phyloP scores from a whole-genome alignment of 495 filamentous ascomycete species.

The Penicillium herquei region DNA sequence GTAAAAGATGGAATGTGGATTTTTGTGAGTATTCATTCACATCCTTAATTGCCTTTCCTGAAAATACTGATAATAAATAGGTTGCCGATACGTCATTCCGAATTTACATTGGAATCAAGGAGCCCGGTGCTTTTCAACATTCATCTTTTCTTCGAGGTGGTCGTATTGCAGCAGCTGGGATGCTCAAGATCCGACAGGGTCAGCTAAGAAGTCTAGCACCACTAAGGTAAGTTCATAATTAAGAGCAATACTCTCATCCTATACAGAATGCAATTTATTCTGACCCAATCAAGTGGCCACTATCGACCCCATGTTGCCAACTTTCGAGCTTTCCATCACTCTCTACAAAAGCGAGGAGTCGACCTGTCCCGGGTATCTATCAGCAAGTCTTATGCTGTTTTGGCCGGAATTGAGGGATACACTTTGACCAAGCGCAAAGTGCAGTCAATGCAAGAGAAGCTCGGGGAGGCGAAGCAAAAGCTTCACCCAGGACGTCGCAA shows the following conservation, averaged over 20 bases:
- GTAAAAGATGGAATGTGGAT: constrained; percentile 86
- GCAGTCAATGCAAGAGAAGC: constrained; percentile 42
- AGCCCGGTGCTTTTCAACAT: constrained; percentile 86
- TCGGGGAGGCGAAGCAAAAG: constrained; percentile 24
- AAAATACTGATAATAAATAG: constrained; percentile 10
- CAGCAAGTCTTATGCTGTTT: constrained; percentile 75
- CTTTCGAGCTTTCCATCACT: constrained; percentile 75
- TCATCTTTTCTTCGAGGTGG: constrained; percentile 81
- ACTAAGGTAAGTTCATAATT: constrained; percentile 22
- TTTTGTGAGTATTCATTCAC: constrained; percentile 52
- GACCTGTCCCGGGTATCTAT: constrained; percentile 78
- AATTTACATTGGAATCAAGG: constrained; percentile 88
- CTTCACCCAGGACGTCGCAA: constrained; percentile 1
- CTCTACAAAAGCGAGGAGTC: constrained; percentile 67
- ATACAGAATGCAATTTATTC: constrained; percentile 17
- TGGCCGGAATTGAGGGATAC: constrained; percentile 82
- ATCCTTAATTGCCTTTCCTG: neutral
- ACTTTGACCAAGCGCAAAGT: constrained; percentile 58
- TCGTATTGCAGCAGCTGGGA: constrained; percentile 76
- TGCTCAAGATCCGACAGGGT: constrained; percentile 82
- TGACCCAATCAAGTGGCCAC: constrained; percentile 60
- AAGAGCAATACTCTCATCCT: neutral
- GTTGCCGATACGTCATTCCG: constrained; percentile 77
- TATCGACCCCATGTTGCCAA: constrained; percentile 80
- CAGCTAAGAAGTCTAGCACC: constrained; percentile 57